Base-by-base conservation (phyloP, 1,139 yeast species). In the Eremothecium sinecaudum region DNA sequence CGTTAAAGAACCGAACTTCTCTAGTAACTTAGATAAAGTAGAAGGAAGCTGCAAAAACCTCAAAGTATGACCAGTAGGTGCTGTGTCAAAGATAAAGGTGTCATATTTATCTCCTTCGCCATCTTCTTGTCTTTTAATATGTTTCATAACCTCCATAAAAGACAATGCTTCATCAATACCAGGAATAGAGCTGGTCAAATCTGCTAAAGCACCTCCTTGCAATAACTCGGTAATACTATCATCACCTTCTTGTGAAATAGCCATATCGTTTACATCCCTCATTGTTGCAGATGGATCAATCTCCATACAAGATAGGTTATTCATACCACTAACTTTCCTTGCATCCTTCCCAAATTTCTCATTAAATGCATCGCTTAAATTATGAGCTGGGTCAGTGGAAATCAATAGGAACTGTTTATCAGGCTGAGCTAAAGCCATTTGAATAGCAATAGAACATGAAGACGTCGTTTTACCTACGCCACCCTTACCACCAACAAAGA, bases 401-500 rank as follows among this genome's bases (percentile, higher is more conserved):
- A 90, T 90, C 51, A 90, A 67, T 42, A 90, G 67, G 46, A 86
- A 93, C 50, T 81, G 78, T 46, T 83, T 87, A 19, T 73, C 58
- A 34, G 92, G 90, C 55, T 83, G 79, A 38, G 82, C 76, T 40
- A 84, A 64, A 2, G 92, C 90, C 54, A 80, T 66, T 62, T 90
- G 97, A 40, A 87, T 82, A 18, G 98, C 94, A 47, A 90, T 72
- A 15, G 97, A 86, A 33, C 95, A 87, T 1, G 97, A 87, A 3
- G 96, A 83, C 28, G 98, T 90, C 46, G 98, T 90, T 60, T 90
- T 90, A 48, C 98, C 98, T 24, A 90, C 98, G 62, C 98, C 98
- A 58, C 98, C 98, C 67, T 90, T 90, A 50, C 98, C 98, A 42
- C 98, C 98, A 27, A 87, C 97, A 55, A 90, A 90, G 46, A 90